phyloP scores from a whole-genome alignment of 305 asterid genomes.

The Solanum hybrid region DNA sequence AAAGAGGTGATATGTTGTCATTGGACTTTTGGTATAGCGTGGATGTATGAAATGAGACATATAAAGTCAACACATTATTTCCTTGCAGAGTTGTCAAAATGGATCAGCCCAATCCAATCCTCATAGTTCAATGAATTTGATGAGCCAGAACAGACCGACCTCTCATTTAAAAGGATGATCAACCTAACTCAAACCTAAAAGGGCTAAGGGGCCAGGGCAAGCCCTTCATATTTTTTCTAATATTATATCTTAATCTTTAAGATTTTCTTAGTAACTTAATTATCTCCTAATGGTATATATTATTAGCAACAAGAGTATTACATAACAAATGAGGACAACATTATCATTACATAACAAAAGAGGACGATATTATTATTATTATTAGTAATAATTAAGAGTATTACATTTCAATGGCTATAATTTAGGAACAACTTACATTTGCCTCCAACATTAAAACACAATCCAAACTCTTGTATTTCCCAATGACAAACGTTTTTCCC shows the following conservation, averaged over 20 bases:
- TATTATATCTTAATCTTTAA: neutral
- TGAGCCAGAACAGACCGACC: too few relatives aligned
- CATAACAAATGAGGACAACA: neutral
- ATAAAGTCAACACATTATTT: neutral
- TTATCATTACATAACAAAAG: too few relatives aligned
- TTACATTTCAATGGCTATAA: neutral
- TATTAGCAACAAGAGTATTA: neutral
- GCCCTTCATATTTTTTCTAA: neutral
- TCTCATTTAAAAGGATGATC: neutral
- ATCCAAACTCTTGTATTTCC: neutral
- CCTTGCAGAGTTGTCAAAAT: neutral
- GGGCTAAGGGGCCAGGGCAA: neutral
- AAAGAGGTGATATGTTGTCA: neutral
- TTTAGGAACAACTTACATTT: neutral
- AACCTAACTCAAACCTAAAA: neutral
- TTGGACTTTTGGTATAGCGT: too few relatives aligned
- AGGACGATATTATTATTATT: neutral
- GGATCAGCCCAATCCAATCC: neutral
- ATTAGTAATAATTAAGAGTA: neutral
- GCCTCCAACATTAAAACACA: neutral
- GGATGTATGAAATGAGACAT: neutral
- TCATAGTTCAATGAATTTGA: neutral
- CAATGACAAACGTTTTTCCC: neutral
- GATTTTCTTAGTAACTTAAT: neutral
- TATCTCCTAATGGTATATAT: neutral